phyloP scores from a whole-genome alignment of 2,329 filamentous ascomycete genomes.

The Leptographium flavum region DNA sequence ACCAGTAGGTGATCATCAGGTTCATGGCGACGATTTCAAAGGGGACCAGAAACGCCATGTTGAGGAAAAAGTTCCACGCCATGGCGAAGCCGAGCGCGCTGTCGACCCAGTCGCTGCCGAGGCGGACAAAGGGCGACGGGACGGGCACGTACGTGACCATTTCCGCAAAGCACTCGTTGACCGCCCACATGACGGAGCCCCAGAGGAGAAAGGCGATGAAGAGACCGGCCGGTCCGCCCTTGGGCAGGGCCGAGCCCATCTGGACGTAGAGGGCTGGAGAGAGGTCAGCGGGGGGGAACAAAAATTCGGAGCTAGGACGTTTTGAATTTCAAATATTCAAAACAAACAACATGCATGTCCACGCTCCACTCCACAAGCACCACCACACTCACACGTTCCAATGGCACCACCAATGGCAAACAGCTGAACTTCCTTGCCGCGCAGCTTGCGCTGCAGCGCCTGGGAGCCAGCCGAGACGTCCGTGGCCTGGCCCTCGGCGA shows the following conservation, averaged over 20 bases:
- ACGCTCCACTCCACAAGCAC: background rate
- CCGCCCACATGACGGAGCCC: conserved; percentile 38
- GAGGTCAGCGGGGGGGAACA: background rate
- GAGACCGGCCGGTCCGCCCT: conserved; percentile 43
- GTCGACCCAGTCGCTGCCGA: conserved; percentile 30
- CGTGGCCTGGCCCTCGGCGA: background rate
- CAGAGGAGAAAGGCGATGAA: conserved; percentile 47
- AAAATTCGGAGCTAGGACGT: background rate
- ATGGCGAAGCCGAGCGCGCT: conserved; percentile 30
- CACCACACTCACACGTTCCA: conserved; percentile 26
- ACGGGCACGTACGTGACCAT: conserved; percentile 69
- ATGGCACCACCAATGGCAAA: conserved; percentile 45
- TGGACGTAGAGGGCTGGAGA: conserved; percentile 36
- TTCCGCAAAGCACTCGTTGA: conserved; percentile 47
- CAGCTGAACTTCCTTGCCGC: conserved; percentile 19
- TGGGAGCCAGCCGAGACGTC: conserved; percentile 4
- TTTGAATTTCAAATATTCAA: background rate
- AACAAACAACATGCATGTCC: background rate
- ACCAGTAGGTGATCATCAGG: conserved; percentile 44
- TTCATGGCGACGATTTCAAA: conserved; percentile 43
- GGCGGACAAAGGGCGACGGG: conserved; percentile 64
- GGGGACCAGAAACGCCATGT: conserved; percentile 30
- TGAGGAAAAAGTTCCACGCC: conserved; percentile 36
- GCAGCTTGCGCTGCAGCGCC: conserved; percentile 7
- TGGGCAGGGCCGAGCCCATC: conserved; percentile 42